These are phyloP conservation scores for Citrus mangshanensis DNA, from an alignment of 345 rosid genomes.

Conservation along the genomic window DNA sequence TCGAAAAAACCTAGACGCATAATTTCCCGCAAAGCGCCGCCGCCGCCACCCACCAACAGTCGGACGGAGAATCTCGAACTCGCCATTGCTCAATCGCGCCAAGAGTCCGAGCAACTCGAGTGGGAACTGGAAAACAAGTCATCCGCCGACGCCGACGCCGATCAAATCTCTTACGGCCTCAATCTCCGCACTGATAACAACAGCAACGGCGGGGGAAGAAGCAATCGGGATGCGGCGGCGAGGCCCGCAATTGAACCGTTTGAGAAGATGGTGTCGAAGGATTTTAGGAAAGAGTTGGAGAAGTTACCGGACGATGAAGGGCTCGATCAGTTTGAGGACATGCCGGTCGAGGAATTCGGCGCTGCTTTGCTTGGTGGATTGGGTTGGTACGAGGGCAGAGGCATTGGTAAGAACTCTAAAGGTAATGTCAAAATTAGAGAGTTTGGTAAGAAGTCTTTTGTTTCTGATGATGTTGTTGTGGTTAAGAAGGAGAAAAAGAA, in stretches of 20 bases:
- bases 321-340: constrained; percentile 54
- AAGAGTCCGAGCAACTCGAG: constrained; percentile 34
- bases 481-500: constrained; percentile 21
- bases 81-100: constrained; percentile 30
- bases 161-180: constrained; percentile 52
- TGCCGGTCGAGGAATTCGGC: constrained; percentile 77
- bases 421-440: constrained; percentile 65
- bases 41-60: constrained; percentile 59
- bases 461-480: constrained; percentile 3
- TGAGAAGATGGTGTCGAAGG: constrained; percentile 45
- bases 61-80: constrained; percentile 66
- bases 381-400: constrained; percentile 83
- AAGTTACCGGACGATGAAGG: constrained; percentile 73
- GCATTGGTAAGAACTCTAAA: constrained; percentile 75
- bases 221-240: constrained; percentile 4
- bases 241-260: constrained; percentile 8
- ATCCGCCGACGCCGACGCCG: constrained; percentile 19
- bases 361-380: constrained; percentile 75
- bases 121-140: constrained; percentile 41
- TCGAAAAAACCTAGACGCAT: constrained; percentile 22
- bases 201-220: neutral
- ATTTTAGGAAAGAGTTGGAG: constrained; percentile 45
- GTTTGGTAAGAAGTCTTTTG: constrained; percentile 38
- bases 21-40: constrained; percentile 55
- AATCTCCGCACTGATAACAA: neutral